Conservation (phyloP, 768 basidiomycete genomes). For the Hygrocybe punicea region DNA sequence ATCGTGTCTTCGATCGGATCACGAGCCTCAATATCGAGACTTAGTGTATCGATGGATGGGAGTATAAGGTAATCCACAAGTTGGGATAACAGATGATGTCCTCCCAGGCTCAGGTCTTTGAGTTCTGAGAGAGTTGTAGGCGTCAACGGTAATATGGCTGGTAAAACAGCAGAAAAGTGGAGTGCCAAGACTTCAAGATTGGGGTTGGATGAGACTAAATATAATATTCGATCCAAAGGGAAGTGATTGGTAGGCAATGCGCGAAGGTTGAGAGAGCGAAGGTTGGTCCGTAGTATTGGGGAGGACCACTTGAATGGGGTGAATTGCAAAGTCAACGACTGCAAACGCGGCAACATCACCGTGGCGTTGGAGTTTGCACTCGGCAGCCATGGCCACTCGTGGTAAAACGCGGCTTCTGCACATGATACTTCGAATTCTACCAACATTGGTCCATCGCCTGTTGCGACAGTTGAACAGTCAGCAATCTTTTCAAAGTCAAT, state of each 20-base stretch:
- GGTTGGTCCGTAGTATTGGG: constrained; percentile 59
- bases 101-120: constrained; percentile 56
- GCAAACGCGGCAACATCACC: constrained; percentile 46
- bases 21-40: constrained; percentile 69
- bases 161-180: constrained; percentile 58
- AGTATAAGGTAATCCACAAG: constrained; percentile 60
- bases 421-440: constrained; percentile 77
- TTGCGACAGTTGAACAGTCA: constrained; percentile 6
- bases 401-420: constrained; percentile 56
- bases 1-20: constrained; percentile 74
- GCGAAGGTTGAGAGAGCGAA: constrained; percentile 59
- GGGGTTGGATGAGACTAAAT: constrained; percentile 59
- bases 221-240: constrained; percentile 65
- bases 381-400: constrained; percentile 76
- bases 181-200: constrained; percentile 55
- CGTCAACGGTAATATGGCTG: constrained; percentile 59
- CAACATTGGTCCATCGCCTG: constrained; percentile 70
- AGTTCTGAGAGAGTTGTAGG: constrained; percentile 53
- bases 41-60: constrained; percentile 56
- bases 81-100: constrained; percentile 60
- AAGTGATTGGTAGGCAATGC: constrained; percentile 61
- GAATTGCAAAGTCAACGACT: constrained; percentile 62
- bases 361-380: constrained; percentile 38
- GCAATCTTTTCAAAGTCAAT: constrained; percentile 5
- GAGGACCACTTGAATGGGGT: constrained; percentile 78